Evolutionary conservation across 2,329 filamentous ascomycete species (phyloP).

Genomic region (Thielaviopsis ethacetica): DNA sequence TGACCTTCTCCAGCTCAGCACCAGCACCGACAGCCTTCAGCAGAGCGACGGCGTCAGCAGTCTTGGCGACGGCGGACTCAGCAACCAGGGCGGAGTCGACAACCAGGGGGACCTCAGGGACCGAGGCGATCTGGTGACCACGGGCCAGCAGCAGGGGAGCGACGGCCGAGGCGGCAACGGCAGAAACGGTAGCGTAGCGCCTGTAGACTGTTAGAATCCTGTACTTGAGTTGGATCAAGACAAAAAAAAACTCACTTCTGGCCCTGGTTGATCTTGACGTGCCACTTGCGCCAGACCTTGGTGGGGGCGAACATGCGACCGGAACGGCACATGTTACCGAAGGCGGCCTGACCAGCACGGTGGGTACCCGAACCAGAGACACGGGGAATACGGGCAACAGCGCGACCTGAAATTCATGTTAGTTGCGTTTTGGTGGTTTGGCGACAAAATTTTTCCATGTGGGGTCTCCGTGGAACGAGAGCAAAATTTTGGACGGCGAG

Average conservation of each 20-base stretch:
- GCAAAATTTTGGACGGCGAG: neutral
- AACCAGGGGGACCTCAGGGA: conserved; percentile 95
- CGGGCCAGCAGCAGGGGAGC: conserved; percentile 90
- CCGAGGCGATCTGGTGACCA: conserved; percentile 82
- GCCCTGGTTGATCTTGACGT: conserved; percentile 98
- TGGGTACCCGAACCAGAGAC: conserved; percentile 99
- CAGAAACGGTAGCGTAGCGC: conserved; percentile 95
- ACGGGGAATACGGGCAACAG: conserved; percentile 99
- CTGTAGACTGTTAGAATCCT: conserved; percentile 26
- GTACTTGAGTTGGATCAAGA: neutral
- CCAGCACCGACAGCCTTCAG: conserved; percentile 84
- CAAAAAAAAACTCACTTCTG: conserved; percentile 60
- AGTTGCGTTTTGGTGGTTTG: neutral
- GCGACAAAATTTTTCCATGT: conserved; percentile 1
- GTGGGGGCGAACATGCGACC: conserved; percentile 99
- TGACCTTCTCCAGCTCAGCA: conserved; percentile 86
- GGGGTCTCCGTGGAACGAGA: neutral
- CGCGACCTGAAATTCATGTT: conserved; percentile 53
- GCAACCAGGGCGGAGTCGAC: conserved; percentile 83
- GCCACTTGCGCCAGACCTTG: conserved; percentile 99
- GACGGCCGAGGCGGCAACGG: conserved; percentile 89
- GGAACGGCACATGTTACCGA: conserved; percentile 99
- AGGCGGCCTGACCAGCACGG: conserved; percentile 98
- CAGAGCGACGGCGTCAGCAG: conserved; percentile 68
- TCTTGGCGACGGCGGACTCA: conserved; percentile 68